Base-by-base conservation (phyloP, 2,329 filamentous ascomycete species). In the Alternaria sp. region DNA sequence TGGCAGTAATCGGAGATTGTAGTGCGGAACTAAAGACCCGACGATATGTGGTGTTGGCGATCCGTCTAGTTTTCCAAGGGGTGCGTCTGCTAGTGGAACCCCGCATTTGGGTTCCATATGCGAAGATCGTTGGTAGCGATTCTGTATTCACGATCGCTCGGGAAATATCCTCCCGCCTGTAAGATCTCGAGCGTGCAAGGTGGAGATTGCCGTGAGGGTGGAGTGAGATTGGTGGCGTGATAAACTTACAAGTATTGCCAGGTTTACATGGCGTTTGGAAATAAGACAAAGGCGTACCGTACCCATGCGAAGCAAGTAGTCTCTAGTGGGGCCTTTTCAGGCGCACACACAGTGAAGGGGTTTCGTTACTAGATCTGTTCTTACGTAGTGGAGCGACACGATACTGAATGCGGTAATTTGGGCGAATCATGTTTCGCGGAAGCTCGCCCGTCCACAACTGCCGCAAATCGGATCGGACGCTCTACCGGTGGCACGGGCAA, bases 401-500 rank as follows among this genome's bases (percentile, higher is more conserved):
- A 42, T 44, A 28, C 57, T 28, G 36, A 34, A 56, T 44, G 47
- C 24, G 32, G 52, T 26, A 59, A 56, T 59, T 26, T n/a, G 52
- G 20, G 57, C 57, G 57, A 56, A 39, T 56, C 36, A 49, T 51
- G 32, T 46, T 8, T 34, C 44, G 20, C 46, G 57, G 57, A 18
- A 44, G 32, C 44, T 12, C n/a, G 20, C 20, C 43, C 44, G 38
- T 9, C 16, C 30, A 30, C 43, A 59, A 44, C 36, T 56, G 39
- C 52, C 57, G 57, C 28, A 22, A 16, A 39, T 41, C 44, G 39
- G 44, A 51, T 56, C 57, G 52, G 46, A 56, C 20, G 18, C 24
- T 51, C 18, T 41, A 58, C 55, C 49, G 34, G 49, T 58, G 42
- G 55, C 49, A 32, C 49, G 49, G 49, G 42, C 30, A 47, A 58